Evolutionary conservation across 805 yeast genomes (phyloP).

Genomic region (Candida arabinofermentans): DNA sequence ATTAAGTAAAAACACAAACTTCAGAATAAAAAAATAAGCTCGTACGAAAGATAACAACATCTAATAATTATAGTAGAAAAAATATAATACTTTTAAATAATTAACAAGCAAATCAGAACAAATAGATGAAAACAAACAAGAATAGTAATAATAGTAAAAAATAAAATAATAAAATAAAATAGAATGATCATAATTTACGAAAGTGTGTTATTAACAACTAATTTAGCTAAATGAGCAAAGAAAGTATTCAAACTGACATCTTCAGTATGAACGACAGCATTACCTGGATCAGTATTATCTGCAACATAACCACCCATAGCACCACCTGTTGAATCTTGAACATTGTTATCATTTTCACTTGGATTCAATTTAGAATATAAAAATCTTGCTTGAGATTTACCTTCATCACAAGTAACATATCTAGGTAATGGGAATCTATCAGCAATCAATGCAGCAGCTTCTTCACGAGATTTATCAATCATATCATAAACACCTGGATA

Average conservation of each 20-base stretch:
- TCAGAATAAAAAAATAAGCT: too few species aligned
- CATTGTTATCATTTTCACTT: slow-evolving; percentile 59
- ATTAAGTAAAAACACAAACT: too few species aligned
- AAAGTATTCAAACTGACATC: slow-evolving; percentile 93
- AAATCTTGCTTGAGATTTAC: slow-evolving; percentile 98
- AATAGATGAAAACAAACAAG: neutral
- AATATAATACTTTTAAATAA: too few species aligned
- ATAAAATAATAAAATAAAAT: too few species aligned
- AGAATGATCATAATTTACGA: too few species aligned
- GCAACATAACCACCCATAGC: slow-evolving; percentile 44
- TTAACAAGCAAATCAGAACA: too few species aligned
- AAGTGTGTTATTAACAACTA: slow-evolving; percentile 56
- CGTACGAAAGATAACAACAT: too few species aligned
- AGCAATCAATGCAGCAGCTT: slow-evolving; percentile 85
- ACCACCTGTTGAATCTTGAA: slow-evolving; percentile 37
- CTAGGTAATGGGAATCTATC: slow-evolving; percentile 98
- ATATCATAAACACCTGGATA: slow-evolving; percentile 84
- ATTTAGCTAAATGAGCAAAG: slow-evolving; percentile 89
- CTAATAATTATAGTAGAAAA: too few species aligned
- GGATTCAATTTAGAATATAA: slow-evolving; percentile 93
- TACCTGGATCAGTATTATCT: slow-evolving; percentile 34
- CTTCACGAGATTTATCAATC: slow-evolving; percentile 84
- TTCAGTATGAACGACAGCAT: slow-evolving; percentile 89
- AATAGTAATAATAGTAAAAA: slow-evolving; percentile 1
- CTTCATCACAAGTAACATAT: slow-evolving; percentile 95